A percentile compares a stretch with the other conserved stretches of the same genome.
Evolutionary conservation across 2,329 filamentous ascomycete genomes (phyloP).

Genomic region (Plenodomus lindquistii): DNA sequence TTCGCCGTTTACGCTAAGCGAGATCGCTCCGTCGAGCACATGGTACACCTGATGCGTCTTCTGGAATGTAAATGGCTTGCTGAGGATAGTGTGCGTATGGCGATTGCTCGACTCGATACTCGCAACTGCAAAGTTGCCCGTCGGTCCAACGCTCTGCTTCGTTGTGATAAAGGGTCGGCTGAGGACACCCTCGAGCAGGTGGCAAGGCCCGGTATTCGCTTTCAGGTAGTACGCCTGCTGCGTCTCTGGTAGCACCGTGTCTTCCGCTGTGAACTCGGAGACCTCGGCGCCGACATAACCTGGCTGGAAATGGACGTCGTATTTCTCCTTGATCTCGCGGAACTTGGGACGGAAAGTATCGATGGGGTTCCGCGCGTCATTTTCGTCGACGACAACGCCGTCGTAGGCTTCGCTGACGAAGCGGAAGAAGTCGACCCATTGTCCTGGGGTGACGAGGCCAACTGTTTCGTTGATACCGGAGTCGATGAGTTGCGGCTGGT

Average conservation of each 20-base stretch:
- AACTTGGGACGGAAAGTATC: slow-evolving; percentile 18
- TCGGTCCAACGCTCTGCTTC: slow-evolving; percentile 11
- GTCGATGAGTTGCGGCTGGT: slow-evolving; percentile 21
- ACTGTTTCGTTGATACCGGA: slow-evolving; percentile 18
- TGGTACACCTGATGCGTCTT: slow-evolving; percentile 21
- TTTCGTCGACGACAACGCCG: slow-evolving; percentile 21
- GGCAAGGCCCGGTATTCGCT: slow-evolving; percentile 21
- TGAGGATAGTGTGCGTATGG: slow-evolving; percentile 7
- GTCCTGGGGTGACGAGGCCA: slow-evolving; percentile 21
- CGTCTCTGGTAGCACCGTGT: slow-evolving; percentile 9
- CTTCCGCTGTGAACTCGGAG: slow-evolving; percentile 8
- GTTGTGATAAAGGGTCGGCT: slow-evolving; percentile 20
- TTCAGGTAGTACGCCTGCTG: slow-evolving; percentile 20
- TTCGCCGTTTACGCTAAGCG: slow-evolving; percentile 9
- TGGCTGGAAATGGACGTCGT: slow-evolving; percentile 21
- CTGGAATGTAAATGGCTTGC: slow-evolving; percentile 13
- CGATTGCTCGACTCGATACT: slow-evolving; percentile 24
- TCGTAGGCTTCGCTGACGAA: slow-evolving; percentile 20
- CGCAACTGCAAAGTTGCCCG: slow-evolving; percentile 21
- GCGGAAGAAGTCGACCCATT: slow-evolving; percentile 27
- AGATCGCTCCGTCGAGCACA: slow-evolving; percentile 20
- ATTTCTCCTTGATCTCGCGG: slow-evolving; percentile 22
- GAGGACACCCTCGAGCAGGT: slow-evolving; percentile 19
- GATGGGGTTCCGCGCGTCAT: slow-evolving; percentile 13
- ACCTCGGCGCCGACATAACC: slow-evolving; percentile 16